Evolutionary conservation across 2,329 filamentous ascomycete species (phyloP).

Genomic region (Aspergillus ibericus): DNA sequence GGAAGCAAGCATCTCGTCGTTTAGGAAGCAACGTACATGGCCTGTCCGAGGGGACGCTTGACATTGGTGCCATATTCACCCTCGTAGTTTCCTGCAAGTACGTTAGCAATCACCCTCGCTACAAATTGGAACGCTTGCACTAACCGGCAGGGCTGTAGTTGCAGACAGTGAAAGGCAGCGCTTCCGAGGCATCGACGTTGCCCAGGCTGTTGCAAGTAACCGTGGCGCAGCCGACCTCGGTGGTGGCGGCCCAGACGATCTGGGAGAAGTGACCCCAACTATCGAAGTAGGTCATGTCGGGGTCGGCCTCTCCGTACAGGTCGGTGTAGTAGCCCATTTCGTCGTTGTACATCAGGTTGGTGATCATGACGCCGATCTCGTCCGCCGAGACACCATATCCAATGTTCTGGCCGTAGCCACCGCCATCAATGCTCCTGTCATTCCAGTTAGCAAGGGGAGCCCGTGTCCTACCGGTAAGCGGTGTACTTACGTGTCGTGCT

Average conservation of each 20-base stretch:
- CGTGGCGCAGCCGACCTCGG: slow-evolving; percentile 62
- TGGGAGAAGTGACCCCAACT: slow-evolving; percentile 74
- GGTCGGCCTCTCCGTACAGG: slow-evolving; percentile 60
- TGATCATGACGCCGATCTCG: slow-evolving; percentile 67
- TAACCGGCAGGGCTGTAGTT: slow-evolving; percentile 77
- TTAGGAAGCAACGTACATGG: slow-evolving; percentile 35
- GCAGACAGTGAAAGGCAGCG: slow-evolving; percentile 78
- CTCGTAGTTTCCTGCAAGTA: slow-evolving; percentile 53
- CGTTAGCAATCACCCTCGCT: slow-evolving; percentile 25
- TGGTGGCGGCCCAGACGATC: slow-evolving; percentile 68
- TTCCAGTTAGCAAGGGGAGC: slow-evolving; percentile 8
- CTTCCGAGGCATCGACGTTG: slow-evolving; percentile 41
- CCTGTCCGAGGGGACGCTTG: slow-evolving; percentile 38
- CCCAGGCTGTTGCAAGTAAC: slow-evolving; percentile 46
- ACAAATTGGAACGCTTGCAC: slow-evolving; percentile 25
- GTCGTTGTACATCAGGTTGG: slow-evolving; percentile 84
- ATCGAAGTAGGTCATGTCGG: slow-evolving; percentile 63
- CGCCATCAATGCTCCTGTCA: slow-evolving; percentile 52
- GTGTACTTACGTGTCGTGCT: slow-evolving; percentile 67
- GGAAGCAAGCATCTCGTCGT: not conserved
- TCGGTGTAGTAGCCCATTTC: slow-evolving; percentile 62
- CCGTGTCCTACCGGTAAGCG: too few species aligned
- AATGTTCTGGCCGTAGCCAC: slow-evolving; percentile 88
- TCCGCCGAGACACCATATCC: slow-evolving; percentile 63
- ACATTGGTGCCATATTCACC: slow-evolving; percentile 58